Conservation (phyloP, 1,284 basidiomycete genomes). For the Apiotrichum montevideense region DNA sequence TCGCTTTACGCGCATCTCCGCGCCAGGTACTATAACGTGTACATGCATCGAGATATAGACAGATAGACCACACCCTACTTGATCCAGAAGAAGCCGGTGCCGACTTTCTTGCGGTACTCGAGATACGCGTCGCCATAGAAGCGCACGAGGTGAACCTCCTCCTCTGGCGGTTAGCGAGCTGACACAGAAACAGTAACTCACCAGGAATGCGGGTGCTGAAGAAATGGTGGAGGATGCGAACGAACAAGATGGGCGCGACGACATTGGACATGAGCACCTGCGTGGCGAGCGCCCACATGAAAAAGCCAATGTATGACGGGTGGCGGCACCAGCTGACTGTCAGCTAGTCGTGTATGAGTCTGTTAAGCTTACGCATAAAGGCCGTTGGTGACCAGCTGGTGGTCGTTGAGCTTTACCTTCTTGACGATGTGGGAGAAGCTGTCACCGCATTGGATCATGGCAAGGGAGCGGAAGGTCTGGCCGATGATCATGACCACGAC, state of each 20-base stretch:
- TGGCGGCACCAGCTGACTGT: constrained; percentile 73
- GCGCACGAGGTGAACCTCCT: constrained; percentile 63
- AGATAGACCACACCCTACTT: constrained; percentile 2
- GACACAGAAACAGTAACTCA: constrained; percentile 46
- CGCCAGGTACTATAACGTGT: background rate
- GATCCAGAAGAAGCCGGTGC: constrained; percentile 60
- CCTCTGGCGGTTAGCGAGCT: constrained; percentile 50
- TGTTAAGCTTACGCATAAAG: constrained; percentile 64
- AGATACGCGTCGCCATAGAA: constrained; percentile 80
- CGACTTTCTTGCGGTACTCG: constrained; percentile 61
- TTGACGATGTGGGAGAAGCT: constrained; percentile 91
- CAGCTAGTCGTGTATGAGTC: background rate
- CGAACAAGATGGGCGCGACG: constrained; percentile 50
- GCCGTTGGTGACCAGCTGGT: constrained; percentile 77
- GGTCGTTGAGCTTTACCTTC: constrained; percentile 58
- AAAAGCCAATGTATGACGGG: constrained; percentile 95
- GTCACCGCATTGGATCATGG: constrained; percentile 91
- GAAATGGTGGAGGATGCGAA: constrained; percentile 70
- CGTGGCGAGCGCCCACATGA: constrained; percentile 94
- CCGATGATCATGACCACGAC: constrained; percentile 57
- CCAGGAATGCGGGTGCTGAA: constrained; percentile 75
- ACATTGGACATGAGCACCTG: constrained; percentile 90
- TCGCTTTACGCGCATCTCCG: background rate
- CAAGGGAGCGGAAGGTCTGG: constrained; percentile 72
- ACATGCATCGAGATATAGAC: constrained; percentile 4